Evolutionary conservation across 2,329 filamentous ascomycete species (phyloP).

Genomic region (Pyrenochaeta sp.): DNA sequence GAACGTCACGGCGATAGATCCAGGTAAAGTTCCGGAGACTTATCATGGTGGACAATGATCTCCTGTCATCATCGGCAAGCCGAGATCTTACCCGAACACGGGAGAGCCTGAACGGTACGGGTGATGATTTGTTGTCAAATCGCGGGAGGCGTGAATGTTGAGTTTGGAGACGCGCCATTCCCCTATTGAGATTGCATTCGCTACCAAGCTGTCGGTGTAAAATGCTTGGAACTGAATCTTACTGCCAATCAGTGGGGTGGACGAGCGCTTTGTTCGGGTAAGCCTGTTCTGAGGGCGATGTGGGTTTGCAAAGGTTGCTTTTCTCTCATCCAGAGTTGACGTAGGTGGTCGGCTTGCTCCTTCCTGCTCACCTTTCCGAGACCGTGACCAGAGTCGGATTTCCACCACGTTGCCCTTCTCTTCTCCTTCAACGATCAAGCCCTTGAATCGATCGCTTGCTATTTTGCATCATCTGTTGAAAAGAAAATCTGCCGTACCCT

Average conservation of each 20-base stretch:
- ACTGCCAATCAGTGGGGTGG: slow-evolving; percentile 26
- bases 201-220: slow-evolving; percentile 42
- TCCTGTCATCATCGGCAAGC: too few species aligned
- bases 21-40: too few species aligned
- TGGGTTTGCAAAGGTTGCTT: slow-evolving; percentile 11
- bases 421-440: background rate
- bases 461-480: too few species aligned
- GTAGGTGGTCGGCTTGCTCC: slow-evolving; percentile 3
- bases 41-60: too few species aligned
- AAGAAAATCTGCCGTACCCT: too few species aligned
- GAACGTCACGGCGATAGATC: too few species aligned
- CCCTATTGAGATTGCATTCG: slow-evolving; percentile 39
- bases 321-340: too few species aligned
- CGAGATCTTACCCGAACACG: slow-evolving; percentile 4
- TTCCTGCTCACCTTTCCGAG: slow-evolving; percentile 3
- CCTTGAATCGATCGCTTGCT: background rate
- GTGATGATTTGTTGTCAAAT: slow-evolving; percentile 10
- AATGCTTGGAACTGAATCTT: slow-evolving; percentile 21
- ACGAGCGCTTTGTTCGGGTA: slow-evolving; percentile 6
- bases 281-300: slow-evolving; percentile 3
- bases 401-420: slow-evolving; percentile 2
- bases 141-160: slow-evolving; percentile 20
- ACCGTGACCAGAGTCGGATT: too few species aligned
- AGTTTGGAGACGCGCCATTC: slow-evolving; percentile 28
- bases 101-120: slow-evolving; percentile 3